Evolutionary conservation across 2,329 filamentous ascomycete species (phyloP).

Genomic region (Colletotrichum lupini): DNA sequence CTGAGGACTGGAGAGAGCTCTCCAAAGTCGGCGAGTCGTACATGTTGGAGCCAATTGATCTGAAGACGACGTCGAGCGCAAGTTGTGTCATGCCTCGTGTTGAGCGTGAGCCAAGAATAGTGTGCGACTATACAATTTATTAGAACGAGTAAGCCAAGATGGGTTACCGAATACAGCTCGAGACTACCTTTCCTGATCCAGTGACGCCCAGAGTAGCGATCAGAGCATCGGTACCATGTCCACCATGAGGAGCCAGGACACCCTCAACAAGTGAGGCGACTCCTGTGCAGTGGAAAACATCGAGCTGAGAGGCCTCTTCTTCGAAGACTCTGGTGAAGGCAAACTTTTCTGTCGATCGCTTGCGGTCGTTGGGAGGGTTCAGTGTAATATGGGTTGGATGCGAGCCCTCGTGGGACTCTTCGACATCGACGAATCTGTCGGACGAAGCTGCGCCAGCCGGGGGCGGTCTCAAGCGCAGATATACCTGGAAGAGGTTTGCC

Average conservation of each 20-base stretch:
- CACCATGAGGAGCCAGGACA: constrained; percentile 77
- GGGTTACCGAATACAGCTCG: constrained; percentile 22
- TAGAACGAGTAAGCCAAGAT: background rate
- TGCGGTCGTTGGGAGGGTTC: constrained; percentile 85
- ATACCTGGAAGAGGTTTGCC: constrained; percentile 85
- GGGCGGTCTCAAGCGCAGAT: constrained; percentile 83
- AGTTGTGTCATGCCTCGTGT: constrained; percentile 94
- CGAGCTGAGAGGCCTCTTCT: constrained; percentile 84
- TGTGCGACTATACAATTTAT: constrained; percentile 79
- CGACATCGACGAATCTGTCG: constrained; percentile 84
- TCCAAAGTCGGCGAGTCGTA: constrained; percentile 72
- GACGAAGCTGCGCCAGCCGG: constrained; percentile 54
- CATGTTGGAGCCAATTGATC: constrained; percentile 79
- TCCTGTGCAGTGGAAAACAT: constrained; percentile 85
- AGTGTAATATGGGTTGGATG: constrained; percentile 77
- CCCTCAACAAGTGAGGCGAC: constrained; percentile 82
- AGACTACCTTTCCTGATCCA: constrained; percentile 88
- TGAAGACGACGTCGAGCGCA: constrained; percentile 88
- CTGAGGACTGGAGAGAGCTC: constrained; percentile 79
- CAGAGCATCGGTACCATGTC: constrained; percentile 87
- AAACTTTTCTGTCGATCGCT: constrained; percentile 91
- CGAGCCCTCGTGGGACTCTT: constrained; percentile 60
- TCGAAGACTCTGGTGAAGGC: constrained; percentile 95
- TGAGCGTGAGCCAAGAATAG: constrained; percentile 87
- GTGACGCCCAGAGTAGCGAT: constrained; percentile 94